A percentile compares a stretch with the other conserved stretches of the same genome.
These are phyloP conservation scores for Intubia oerlemansii DNA, from an alignment of 2,329 filamentous ascomycete genomes.

Conservation along the genomic window DNA sequence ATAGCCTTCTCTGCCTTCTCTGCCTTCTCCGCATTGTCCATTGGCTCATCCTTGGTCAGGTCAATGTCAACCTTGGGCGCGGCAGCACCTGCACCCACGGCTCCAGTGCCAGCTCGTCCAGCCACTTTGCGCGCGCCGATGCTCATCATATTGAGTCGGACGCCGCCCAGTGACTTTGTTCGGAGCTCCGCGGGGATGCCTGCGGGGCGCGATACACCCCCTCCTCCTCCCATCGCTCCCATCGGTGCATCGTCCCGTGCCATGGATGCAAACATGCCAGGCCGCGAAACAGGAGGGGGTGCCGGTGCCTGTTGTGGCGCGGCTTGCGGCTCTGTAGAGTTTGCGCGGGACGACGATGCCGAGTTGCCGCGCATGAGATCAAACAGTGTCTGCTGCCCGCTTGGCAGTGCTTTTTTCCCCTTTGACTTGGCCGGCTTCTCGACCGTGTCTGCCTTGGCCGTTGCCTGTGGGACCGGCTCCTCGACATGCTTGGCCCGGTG, in stretches of 20 bases:
- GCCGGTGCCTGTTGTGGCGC: background rate
- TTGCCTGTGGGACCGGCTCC: conserved; percentile 17
- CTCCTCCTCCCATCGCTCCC: background rate
- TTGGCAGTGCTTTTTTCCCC: conserved; percentile 8
- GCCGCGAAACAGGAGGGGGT: no score
- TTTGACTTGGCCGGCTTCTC: conserved; percentile 9
- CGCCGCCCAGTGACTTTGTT: conserved; percentile 20
- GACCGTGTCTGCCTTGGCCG: conserved; percentile 12
- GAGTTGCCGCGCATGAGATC: conserved; percentile 4
- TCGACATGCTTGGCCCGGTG: no score
- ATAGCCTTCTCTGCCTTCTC: no score
- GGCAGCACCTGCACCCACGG: background rate
- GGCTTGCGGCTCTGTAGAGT: background rate
- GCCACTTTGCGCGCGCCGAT: background rate
- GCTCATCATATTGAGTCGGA: conserved; percentile 11
- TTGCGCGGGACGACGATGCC: background rate
- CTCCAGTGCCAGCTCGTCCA: background rate
- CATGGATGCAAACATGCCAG: conserved; percentile 1
- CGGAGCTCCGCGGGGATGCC: conserved; percentile 14
- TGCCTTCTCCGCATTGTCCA: no score
- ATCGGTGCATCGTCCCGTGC: background rate
- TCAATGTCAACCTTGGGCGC: no score
- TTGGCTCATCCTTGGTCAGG: no score
- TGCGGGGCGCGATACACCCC: no score
- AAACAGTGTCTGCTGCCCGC: conserved; percentile 3